A percentile compares a stretch with the other conserved stretches of the same genome.
Evolutionary conservation across 1,284 basidiomycete species (phyloP).

Genomic region (Fomitopsis schrenkii): DNA sequence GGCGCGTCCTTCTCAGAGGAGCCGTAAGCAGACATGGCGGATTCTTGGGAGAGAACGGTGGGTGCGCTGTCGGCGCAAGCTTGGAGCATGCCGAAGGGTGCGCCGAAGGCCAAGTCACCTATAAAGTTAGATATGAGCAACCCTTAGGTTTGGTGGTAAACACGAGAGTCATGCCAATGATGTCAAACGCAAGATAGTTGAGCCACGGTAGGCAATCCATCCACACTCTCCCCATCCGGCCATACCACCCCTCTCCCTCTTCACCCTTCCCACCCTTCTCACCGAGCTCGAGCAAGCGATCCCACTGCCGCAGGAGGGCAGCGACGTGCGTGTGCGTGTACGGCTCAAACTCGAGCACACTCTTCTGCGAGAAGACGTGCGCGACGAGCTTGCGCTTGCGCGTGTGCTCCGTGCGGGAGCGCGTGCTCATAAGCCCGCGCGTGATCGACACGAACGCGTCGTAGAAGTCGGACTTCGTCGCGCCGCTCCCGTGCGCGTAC

Average conservation of each 20-base stretch:
- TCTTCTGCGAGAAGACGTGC: slow-evolving; percentile 37
- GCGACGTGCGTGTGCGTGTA: slow-evolving; percentile 28
- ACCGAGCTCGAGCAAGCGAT: slow-evolving; percentile 21
- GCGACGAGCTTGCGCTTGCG: slow-evolving; percentile 45
- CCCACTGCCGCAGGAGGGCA: slow-evolving; percentile 33
- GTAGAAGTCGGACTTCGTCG: slow-evolving; percentile 38
- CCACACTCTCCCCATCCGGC: slow-evolving; percentile 7
- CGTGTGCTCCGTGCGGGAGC: slow-evolving; percentile 48
- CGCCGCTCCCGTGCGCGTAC: slow-evolving; percentile 33
- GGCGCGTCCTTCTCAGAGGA: background rate
- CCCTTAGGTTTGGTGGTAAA: background rate
- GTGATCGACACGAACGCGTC: slow-evolving; percentile 36
- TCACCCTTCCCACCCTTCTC: slow-evolving; percentile 11
- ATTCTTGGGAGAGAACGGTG: background rate
- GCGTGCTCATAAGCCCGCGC: slow-evolving; percentile 38
- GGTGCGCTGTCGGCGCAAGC: slow-evolving; percentile 13
- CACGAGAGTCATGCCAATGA: slow-evolving; percentile 1
- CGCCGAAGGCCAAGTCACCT: slow-evolving; percentile 39
- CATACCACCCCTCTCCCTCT: slow-evolving; percentile 2
- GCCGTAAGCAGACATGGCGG: background rate
- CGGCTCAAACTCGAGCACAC: slow-evolving; percentile 33
- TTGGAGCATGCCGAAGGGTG: slow-evolving; percentile 14
- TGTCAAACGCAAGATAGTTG: slow-evolving; percentile 35
- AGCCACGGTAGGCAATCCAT: slow-evolving; percentile 28
- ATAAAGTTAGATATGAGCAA: slow-evolving; percentile 12